Conservation (phyloP, 2,329 filamentous ascomycete species). For the Rugonectria rugulosa region DNA sequence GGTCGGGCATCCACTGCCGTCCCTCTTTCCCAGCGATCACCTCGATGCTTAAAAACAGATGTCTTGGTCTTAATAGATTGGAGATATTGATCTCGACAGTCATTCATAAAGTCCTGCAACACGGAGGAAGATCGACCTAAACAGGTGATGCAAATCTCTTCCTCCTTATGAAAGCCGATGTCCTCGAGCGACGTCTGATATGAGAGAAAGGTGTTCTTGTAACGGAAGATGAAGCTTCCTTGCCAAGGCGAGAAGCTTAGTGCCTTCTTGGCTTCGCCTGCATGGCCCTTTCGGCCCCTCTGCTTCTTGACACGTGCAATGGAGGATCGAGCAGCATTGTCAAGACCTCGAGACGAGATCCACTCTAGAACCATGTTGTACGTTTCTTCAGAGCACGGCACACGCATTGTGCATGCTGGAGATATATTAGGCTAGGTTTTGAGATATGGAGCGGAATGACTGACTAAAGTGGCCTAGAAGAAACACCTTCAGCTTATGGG, state of each 20-base stretch:
- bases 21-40: not conserved
- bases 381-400: not conserved
- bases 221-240: slow-evolving; percentile 1
- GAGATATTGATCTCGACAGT: not conserved
- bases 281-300: not conserved
- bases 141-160: slow-evolving; percentile 3
- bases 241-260: not conserved
- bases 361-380: not conserved
- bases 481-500: not conserved
- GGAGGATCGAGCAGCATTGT: not conserved
- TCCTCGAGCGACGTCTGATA: not conserved
- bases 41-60: not conserved
- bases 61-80: not conserved
- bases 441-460: not conserved
- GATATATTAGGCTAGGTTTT: not conserved
- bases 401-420: not conserved
- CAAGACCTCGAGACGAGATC: not conserved
- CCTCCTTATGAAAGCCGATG: slow-evolving; percentile 7
- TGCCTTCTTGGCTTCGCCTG: not conserved
- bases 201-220: not conserved
- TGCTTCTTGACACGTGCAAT: not conserved
- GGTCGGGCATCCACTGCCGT: not conserved
- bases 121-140: not conserved
- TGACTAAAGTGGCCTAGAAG: not conserved
- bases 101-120: not conserved